phyloP scores from a whole-genome alignment of 805 yeast species.

The Deakozyma indianensis region DNA sequence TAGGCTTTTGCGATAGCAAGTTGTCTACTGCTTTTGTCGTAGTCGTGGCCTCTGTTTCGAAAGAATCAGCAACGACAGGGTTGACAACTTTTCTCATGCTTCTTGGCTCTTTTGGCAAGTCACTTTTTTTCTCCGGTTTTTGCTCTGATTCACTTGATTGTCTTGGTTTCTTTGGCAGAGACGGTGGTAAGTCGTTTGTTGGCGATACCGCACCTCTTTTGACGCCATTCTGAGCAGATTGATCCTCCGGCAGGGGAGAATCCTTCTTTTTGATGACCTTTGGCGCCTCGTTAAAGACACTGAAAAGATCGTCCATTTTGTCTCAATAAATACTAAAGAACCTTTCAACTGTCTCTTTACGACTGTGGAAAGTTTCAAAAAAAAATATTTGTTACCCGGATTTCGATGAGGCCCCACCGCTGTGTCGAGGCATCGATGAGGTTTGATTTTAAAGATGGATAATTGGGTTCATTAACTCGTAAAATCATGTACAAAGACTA shows the following conservation, averaged over 20 bases:
- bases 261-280: constrained; percentile 4
- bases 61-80: constrained; percentile 73
- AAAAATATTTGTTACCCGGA: constrained; percentile 2
- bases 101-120: background rate
- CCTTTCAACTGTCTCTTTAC: background rate
- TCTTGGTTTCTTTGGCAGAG: background rate
- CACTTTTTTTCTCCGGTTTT: background rate
- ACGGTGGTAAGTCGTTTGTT: background rate
- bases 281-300: constrained; percentile 19
- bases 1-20: constrained; percentile 34
- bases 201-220: background rate
- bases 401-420: too few species aligned
- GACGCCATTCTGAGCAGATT: background rate
- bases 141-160: too few species aligned
- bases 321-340: background rate
- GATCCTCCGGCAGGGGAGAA: background rate
- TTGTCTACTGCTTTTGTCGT: constrained; percentile 73
- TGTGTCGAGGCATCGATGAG: too few species aligned
- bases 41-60: constrained; percentile 79
- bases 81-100: background rate
- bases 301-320: constrained; percentile 14
- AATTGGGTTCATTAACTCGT: too few species aligned
- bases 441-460: too few species aligned
- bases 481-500: too few species aligned
- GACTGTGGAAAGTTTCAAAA: constrained; percentile 2